Evolutionary conservation across 2,329 filamentous ascomycete species (phyloP), one percentile per base, ranked within the genome.

Genomic region (Alternaria longipes): DNA sequence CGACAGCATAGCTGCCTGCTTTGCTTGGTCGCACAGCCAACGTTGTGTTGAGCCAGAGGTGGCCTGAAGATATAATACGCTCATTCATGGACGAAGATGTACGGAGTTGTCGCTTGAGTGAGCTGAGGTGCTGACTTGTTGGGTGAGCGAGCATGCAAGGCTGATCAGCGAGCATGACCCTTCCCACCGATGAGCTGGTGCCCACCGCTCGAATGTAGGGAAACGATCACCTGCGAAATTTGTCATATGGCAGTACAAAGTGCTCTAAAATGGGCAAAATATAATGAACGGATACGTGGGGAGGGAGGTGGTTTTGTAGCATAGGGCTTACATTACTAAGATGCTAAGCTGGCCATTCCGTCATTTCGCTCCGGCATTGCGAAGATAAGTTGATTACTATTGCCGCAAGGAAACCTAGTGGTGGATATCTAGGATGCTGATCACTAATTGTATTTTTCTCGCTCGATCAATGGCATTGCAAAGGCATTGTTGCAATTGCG

Each of bases 21-120:
- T 38, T 50, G 18, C 20, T 36, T 5, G 12, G 32, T 38, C 46
- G 46, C 34, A 50, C 46, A 22, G 46, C 46, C 20, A 36, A 50
- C 34, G 12, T 50, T 2, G 8, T 38, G 20, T 36, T 18, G 20
- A 50, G 32, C 22, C 14, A 7, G 32, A 11, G 20, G 32, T 9
- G 20, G 30, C 18, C 46, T 20, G 20, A 20, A 50, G 34, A 30
- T 9, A n/a, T 8, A 34, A 26, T 36, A 18, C 36, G 46, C 32
- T 50, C 46, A 50, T 16, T 24, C 30, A 50, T 24, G 46, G 46
- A 50, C 46, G 32, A 38, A 50, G 20, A 50, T 38, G 30, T 36
- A 50, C 46, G 46, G 20, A 50, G 20, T 34, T 8, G 32, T 36
- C 34, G 46, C 32, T 36, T 50, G 46, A n/a, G 16, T 38, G 32